A percentile compares a stretch with the other conserved stretches of the same genome.
Conservation (phyloP, 106 monocot species). For the Platanthera zijinensis region DNA sequence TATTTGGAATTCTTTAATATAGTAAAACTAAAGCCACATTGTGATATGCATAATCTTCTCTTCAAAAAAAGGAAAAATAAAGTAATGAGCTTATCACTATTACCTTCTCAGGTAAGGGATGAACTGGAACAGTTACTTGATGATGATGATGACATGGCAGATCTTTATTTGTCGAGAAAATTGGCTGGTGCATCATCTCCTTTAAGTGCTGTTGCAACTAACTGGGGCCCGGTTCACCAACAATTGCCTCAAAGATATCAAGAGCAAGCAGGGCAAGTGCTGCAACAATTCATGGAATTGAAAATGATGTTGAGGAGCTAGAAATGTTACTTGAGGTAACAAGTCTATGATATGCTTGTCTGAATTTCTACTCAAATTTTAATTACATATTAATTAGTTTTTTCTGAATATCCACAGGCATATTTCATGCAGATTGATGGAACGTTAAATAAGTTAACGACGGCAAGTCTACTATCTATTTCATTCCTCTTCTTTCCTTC, state of each 20-base stretch:
- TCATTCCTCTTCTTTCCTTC: neutral
- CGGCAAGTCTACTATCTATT: slow-evolving; percentile 26
- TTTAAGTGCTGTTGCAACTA: slow-evolving; percentile 45
- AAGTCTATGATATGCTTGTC: neutral
- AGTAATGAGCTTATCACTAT: neutral
- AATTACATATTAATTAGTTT: neutral
- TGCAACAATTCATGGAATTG: slow-evolving; percentile 74
- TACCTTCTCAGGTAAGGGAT: slow-evolving; percentile 60
- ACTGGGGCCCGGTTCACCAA: slow-evolving; percentile 63
- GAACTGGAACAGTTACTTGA: slow-evolving; percentile 92
- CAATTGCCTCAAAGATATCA: slow-evolving; percentile 71
- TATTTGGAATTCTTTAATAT: neutral
- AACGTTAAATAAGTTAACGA: slow-evolving; percentile 85
- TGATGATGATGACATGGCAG: slow-evolving; percentile 97
- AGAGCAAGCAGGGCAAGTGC: slow-evolving; percentile 76
- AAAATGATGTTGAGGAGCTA: slow-evolving; percentile 95
- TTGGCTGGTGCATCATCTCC: slow-evolving; percentile 53
- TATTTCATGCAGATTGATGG: slow-evolving; percentile 98
- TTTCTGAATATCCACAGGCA: slow-evolving; percentile 42
- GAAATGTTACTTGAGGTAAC: slow-evolving; percentile 92
- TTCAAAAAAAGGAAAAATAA: neutral
- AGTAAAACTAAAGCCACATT: neutral
- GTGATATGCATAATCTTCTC: neutral
- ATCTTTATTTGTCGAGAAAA: slow-evolving; percentile 92
- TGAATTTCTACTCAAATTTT: neutral